Evolutionary conservation across 495 filamentous ascomycete genomes (phyloP).

Genomic region (Hypoxylon fragiforme): DNA sequence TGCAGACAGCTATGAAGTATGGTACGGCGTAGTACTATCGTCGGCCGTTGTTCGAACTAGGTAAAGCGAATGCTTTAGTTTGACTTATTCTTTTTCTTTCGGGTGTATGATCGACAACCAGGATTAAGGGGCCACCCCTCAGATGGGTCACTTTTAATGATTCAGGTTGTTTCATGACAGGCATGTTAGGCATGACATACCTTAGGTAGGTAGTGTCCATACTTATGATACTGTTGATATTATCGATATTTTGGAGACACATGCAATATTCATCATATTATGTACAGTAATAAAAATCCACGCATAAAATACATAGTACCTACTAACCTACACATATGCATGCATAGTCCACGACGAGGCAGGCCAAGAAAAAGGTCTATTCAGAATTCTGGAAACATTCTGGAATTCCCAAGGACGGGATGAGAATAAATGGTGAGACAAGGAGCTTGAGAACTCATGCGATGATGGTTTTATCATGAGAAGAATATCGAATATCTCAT

Average conservation of each 20-base stretch:
- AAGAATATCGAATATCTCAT: no score
- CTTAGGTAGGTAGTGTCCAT: constrained; percentile 21
- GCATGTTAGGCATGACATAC: constrained; percentile 23
- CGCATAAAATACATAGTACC: no score
- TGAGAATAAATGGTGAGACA: no score
- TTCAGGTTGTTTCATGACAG: constrained; percentile 33
- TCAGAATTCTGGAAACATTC: constrained; percentile 13
- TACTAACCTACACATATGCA: no score
- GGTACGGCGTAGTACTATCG: constrained; percentile 29
- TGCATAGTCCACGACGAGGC: no score
- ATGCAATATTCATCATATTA: no score
- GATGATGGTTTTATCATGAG: no score
- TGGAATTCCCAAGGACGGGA: constrained; percentile 11
- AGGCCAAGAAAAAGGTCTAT: background rate
- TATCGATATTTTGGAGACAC: no score
- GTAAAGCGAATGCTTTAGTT: constrained; percentile 4
- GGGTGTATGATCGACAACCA: constrained; percentile 34
- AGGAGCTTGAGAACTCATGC: background rate
- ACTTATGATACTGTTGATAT: no score
- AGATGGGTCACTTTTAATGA: constrained; percentile 24
- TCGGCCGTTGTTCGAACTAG: constrained; percentile 23
- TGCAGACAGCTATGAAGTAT: constrained; percentile 21
- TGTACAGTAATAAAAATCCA: no score
- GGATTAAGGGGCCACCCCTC: constrained; percentile 22
- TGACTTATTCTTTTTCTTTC: constrained; percentile 2